Percentiles rank a stretch among this genome's conserved stretches.
Conservation (phyloP, 768 basidiomycete genomes). For the Boletales sp. region DNA sequence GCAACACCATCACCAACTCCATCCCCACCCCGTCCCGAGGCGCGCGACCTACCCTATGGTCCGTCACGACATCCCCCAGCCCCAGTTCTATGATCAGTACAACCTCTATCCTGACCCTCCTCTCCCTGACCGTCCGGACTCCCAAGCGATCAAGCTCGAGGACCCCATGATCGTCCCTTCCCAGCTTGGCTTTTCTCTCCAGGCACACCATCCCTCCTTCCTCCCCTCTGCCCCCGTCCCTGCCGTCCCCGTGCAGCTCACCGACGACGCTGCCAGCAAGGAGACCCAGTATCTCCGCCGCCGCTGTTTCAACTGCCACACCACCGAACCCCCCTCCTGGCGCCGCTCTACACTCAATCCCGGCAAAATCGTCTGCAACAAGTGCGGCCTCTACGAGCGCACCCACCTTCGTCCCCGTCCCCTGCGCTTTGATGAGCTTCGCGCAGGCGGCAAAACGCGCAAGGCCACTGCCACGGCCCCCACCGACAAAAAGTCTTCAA, state of each 20-base stretch:
- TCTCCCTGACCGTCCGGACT: slow-evolving; percentile 27
- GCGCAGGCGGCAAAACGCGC: slow-evolving; percentile 81
- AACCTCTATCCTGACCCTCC: slow-evolving; percentile 38
- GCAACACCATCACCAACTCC: slow-evolving; percentile 22
- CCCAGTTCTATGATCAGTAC: slow-evolving; percentile 31
- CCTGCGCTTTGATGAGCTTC: slow-evolving; percentile 82
- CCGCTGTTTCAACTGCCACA: slow-evolving; percentile 88
- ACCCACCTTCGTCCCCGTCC: slow-evolving; percentile 82
- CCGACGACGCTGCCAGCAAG: slow-evolving; percentile 86
- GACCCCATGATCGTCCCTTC: slow-evolving; percentile 62
- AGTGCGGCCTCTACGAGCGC: slow-evolving; percentile 88
- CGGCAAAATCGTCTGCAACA: slow-evolving; percentile 93
- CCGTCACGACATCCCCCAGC: slow-evolving; percentile 59
- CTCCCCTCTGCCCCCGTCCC: slow-evolving; percentile 40
- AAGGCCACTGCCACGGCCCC: slow-evolving; percentile 32
- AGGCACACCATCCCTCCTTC: slow-evolving; percentile 35
- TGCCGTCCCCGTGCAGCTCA: slow-evolving; percentile 70
- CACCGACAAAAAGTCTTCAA: slow-evolving; percentile 30
- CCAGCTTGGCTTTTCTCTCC: slow-evolving; percentile 39
- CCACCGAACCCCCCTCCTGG: slow-evolving; percentile 88
- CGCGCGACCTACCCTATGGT: slow-evolving; percentile 77
- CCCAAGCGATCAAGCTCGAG: slow-evolving; percentile 60
- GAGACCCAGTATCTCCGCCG: slow-evolving; percentile 89
- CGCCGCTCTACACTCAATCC: slow-evolving; percentile 84
- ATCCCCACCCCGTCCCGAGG: slow-evolving; percentile 40